These are phyloP conservation scores for Leucosporidium yakuticum DNA, from an alignment of 768 basidiomycete species.

Conservation along the genomic window DNA sequence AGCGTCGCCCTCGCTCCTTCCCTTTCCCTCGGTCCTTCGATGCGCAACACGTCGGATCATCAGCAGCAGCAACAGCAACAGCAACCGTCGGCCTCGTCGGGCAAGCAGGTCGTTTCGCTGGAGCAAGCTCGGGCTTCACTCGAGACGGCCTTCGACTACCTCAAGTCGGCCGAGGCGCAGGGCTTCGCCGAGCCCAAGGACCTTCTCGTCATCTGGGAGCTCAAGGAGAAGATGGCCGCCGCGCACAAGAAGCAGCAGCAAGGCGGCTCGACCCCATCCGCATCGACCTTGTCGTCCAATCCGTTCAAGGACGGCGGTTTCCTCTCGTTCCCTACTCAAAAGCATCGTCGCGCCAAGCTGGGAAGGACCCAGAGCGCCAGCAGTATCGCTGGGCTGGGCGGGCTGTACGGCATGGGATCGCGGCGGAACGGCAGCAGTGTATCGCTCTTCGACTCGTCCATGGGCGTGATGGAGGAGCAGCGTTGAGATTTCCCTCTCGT, in stretches of 20 bases:
- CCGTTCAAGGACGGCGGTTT: background rate
- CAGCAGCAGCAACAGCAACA: background rate
- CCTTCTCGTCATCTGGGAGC: constrained; percentile 22
- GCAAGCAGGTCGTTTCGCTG: constrained; percentile 15
- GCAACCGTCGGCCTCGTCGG: background rate
- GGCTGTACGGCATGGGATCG: too few relatives aligned
- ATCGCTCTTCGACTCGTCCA: too few relatives aligned
- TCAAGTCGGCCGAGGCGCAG: constrained; percentile 15
- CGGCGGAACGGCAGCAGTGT: too few relatives aligned
- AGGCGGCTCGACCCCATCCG: background rate
- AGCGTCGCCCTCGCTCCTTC: constrained; percentile 11
- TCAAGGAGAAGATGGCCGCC: constrained; percentile 28
- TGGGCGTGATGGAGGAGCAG: too few relatives aligned
- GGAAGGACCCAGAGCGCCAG: constrained; percentile 20
- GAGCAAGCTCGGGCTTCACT: constrained; percentile 23
- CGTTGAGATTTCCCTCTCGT: too few relatives aligned
- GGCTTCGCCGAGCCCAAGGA: constrained; percentile 19
- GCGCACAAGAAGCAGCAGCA: background rate
- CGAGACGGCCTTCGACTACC: constrained; percentile 23
- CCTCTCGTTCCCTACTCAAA: background rate
- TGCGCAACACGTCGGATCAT: background rate
- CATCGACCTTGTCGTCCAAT: background rate
- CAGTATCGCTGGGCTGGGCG: background rate
- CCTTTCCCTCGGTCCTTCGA: background rate
- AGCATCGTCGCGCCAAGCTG: constrained; percentile 9